A percentile compares a stretch with the other conserved stretches of the same genome.
These are phyloP conservation scores for Onygenales sp. DNA, from an alignment of 2,329 filamentous ascomycete genomes.

Conservation along the genomic window DNA sequence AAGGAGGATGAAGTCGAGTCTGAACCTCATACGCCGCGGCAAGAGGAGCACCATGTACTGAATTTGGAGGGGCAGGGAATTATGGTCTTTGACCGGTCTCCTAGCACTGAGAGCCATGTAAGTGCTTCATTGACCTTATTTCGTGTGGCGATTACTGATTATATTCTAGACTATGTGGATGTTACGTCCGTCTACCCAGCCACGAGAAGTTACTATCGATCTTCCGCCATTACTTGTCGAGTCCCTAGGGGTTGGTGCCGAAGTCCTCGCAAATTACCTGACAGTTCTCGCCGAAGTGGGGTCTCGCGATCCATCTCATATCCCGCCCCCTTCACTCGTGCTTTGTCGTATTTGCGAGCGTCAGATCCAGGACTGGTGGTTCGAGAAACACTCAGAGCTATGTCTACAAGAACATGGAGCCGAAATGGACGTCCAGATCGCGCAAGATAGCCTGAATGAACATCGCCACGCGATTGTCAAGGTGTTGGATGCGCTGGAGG, in stretches of 20 bases:
- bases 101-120: conserved; percentile 78
- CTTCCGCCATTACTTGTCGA: conserved; percentile 83
- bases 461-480: conserved; percentile 92
- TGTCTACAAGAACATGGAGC: conserved; percentile 93
- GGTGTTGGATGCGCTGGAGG: conserved; percentile 84
- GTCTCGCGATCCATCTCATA: conserved; percentile 61
- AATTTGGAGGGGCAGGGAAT: conserved; percentile 94
- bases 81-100: conserved; percentile 87
- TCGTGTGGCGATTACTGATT: neutral
- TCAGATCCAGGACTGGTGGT: conserved; percentile 98
- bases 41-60: conserved; percentile 46
- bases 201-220: conserved; percentile 92
- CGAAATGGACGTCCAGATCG: conserved; percentile 95
- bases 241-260: conserved; percentile 85
- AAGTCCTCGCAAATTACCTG: conserved; percentile 88
- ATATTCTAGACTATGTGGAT: conserved; percentile 90
- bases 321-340: conserved; percentile 73
- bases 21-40: neutral
- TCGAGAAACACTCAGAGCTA: conserved; percentile 95
- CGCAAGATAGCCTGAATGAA: conserved; percentile 83
- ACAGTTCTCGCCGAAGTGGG: conserved; percentile 80
- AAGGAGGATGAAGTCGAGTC: conserved; percentile 23
- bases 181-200: conserved; percentile 81
- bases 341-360: conserved; percentile 96
- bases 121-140: conserved; percentile 29